These are phyloP conservation scores for Talaromyces sp. DNA, from an alignment of 2,329 filamentous ascomycete species.

Conservation along the genomic window DNA sequence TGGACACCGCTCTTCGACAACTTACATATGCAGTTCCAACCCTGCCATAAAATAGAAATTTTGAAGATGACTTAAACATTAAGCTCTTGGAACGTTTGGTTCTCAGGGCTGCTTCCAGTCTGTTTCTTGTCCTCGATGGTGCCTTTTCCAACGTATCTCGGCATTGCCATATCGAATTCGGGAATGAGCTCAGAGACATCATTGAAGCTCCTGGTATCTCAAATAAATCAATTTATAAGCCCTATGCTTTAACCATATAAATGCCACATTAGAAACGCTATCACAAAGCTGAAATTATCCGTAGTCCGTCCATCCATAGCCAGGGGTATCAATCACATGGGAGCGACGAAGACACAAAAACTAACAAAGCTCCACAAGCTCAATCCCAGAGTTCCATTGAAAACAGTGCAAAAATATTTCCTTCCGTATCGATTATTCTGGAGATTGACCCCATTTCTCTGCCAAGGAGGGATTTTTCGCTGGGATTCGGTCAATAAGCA, in stretches of 20 bases:
- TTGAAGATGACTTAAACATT: background rate
- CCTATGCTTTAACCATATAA: background rate
- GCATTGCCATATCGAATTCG: background rate
- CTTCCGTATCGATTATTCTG: conserved; percentile 6
- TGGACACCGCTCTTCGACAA: background rate
- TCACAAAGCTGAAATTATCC: background rate
- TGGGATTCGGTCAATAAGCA: background rate
- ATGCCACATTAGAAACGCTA: background rate
- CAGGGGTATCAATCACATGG: background rate
- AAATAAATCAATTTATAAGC: background rate
- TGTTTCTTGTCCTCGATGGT: background rate
- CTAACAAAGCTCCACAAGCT: background rate
- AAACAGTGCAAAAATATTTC: conserved; percentile 1
- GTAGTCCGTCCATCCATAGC: background rate
- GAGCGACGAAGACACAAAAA: background rate
- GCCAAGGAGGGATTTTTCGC: background rate
- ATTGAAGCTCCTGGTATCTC: background rate
- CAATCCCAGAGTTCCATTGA: conserved; percentile 3
- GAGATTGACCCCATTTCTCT: background rate
- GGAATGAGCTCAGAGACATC: background rate
- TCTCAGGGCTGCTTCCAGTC: background rate
- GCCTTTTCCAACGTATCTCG: background rate
- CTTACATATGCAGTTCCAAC: background rate
- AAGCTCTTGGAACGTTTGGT: background rate
- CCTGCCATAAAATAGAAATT: background rate